These are phyloP conservation scores for Linnemannia elongata DNA, from an alignment of 192 early-diverging fungal genomes.

Conservation along the genomic window DNA sequence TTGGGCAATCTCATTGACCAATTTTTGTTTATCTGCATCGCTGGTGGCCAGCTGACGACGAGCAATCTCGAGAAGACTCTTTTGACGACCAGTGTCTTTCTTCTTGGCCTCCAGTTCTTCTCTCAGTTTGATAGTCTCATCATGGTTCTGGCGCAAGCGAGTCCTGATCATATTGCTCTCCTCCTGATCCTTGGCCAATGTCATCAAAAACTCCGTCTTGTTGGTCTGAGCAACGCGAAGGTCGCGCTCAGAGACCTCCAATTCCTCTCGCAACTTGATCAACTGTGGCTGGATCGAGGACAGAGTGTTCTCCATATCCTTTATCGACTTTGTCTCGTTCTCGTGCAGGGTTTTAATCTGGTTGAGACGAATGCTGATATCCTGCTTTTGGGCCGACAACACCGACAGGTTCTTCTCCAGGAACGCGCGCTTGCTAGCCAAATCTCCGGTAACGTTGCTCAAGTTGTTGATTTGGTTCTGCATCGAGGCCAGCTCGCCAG, in stretches of 20 bases:
- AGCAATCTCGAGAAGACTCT: conserved; percentile 75
- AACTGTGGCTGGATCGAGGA: conserved; percentile 61
- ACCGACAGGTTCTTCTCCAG: conserved; percentile 72
- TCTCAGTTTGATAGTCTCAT: conserved; percentile 64
- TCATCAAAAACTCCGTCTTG: conserved; percentile 62
- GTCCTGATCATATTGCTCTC: conserved; percentile 64
- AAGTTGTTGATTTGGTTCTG: conserved; percentile 71
- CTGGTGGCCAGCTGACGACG: conserved; percentile 70
- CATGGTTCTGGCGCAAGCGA: conserved; percentile 65
- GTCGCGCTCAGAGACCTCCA: conserved; percentile 62
- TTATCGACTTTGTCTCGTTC: conserved; percentile 65
- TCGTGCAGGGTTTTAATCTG: conserved; percentile 72
- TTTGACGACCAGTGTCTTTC: conserved; percentile 71
- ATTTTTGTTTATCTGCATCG: conserved; percentile 72
- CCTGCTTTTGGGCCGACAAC: conserved; percentile 73
- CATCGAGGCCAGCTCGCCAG: conserved; percentile 73
- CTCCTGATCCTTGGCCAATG: conserved; percentile 59
- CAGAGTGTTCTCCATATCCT: conserved; percentile 67
- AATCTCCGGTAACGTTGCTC: conserved; percentile 63
- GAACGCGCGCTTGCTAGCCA: conserved; percentile 65
- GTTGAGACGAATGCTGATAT: conserved; percentile 68
- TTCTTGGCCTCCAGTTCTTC: conserved; percentile 69
- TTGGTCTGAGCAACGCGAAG: conserved; percentile 61
- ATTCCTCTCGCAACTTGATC: conserved; percentile 62
- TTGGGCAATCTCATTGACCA: conserved; percentile 66